Percentiles rank a stretch among this genome's conserved stretches.
Conservation (phyloP, 1,139 yeast genomes). For the Kluyveromyces sp. region DNA sequence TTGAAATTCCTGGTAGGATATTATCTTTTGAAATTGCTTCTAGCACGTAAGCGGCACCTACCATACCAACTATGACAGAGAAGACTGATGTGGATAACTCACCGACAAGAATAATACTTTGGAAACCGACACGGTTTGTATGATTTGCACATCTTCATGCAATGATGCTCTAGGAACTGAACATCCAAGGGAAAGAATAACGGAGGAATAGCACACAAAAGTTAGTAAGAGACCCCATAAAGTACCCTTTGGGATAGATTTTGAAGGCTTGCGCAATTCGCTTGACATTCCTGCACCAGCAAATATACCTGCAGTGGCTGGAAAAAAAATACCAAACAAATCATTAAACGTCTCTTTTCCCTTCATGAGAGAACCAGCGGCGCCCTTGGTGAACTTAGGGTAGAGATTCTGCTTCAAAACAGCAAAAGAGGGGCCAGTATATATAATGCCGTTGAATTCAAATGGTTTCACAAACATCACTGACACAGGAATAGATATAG, state of each 20-base stretch:
- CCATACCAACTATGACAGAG: slow-evolving; percentile 88
- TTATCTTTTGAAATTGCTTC: slow-evolving; percentile 87
- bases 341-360: slow-evolving; percentile 70
- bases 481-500: slow-evolving; percentile 77
- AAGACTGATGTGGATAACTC: slow-evolving; percentile 85
- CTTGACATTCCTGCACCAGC: slow-evolving; percentile 99
- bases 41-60: slow-evolving; percentile 85
- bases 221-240: slow-evolving; percentile 72
- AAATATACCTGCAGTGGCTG: slow-evolving; percentile 95
- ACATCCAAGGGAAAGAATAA: slow-evolving; percentile 70
- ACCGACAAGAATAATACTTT: slow-evolving; percentile 71
- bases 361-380: slow-evolving; percentile 76
- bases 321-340: slow-evolving; percentile 90
- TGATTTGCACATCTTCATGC: slow-evolving; percentile 69
- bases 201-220: slow-evolving; percentile 62
- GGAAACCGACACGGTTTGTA: slow-evolving; percentile 70
- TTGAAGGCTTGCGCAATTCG: slow-evolving; percentile 77
- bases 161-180: slow-evolving; percentile 74
- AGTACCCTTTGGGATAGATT: slow-evolving; percentile 86
- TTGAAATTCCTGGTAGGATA: slow-evolving; percentile 65
- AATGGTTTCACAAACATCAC: slow-evolving; percentile 58
- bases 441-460: slow-evolving; percentile 40
- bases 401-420: slow-evolving; percentile 58
- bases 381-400: slow-evolving; percentile 80
- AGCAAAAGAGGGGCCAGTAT: slow-evolving; percentile 66